phyloP scores from a whole-genome alignment of 2,329 filamentous ascomycete species.

The Eutypa lata region DNA sequence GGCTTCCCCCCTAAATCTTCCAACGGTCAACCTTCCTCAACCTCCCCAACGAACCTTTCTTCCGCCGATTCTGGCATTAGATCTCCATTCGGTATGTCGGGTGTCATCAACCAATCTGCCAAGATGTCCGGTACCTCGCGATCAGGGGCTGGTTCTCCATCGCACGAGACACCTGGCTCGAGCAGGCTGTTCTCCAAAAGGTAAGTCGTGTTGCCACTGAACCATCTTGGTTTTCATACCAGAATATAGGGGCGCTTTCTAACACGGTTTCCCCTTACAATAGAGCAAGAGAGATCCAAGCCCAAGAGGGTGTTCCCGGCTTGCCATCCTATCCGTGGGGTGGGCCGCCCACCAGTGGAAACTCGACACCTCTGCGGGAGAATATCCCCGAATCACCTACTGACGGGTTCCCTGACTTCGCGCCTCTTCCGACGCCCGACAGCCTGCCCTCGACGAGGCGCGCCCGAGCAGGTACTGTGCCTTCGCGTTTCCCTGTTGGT shows the following conservation, averaged over 20 bases:
- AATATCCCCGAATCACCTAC: slow-evolving; percentile 96
- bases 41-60: slow-evolving; percentile 64
- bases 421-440: slow-evolving; percentile 65
- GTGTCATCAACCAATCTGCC: slow-evolving; percentile 54
- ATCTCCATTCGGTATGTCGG: slow-evolving; percentile 69
- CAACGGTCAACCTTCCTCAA: slow-evolving; percentile 69
- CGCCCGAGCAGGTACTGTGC: slow-evolving; percentile 90
- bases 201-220: slow-evolving; percentile 50
- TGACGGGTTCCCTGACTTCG: slow-evolving; percentile 91
- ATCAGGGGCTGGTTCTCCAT: slow-evolving; percentile 92
- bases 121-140: slow-evolving; percentile 62
- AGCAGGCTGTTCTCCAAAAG: slow-evolving; percentile 84
- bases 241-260: background rate
- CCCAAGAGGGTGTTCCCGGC: slow-evolving; percentile 80
- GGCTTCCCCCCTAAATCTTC: slow-evolving; percentile 72
- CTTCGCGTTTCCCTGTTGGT: slow-evolving; percentile 84
- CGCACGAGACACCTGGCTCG: slow-evolving; percentile 76
- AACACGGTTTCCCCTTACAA: background rate
- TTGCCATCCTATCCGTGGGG: slow-evolving; percentile 77
- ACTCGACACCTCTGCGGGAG: slow-evolving; percentile 92
- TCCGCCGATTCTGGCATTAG: slow-evolving; percentile 72
- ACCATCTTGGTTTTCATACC: slow-evolving; percentile 12
- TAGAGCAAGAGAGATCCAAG: slow-evolving; percentile 94
- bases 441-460: slow-evolving; percentile 68
- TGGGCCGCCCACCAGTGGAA: slow-evolving; percentile 92